These are phyloP conservation scores for Hymenotorrendiella dingleyae DNA, from an alignment of 2,329 filamentous ascomycete species.

Conservation along the genomic window DNA sequence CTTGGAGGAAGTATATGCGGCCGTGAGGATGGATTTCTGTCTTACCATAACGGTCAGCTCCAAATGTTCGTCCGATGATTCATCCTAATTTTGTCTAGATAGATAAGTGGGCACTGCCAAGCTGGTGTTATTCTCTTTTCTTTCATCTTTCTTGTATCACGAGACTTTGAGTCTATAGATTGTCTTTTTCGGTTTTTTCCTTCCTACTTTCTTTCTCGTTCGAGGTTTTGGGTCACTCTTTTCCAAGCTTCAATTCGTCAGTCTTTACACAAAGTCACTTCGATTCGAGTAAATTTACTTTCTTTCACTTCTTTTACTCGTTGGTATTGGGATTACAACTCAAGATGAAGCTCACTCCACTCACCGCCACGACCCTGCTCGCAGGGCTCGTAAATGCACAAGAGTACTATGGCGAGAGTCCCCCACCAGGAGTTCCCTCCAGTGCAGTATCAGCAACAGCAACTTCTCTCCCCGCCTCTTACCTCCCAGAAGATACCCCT, in stretches of 20 bases:
- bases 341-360: slow-evolving; percentile 1
- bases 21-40: no score
- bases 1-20: no score
- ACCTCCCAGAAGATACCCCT: background rate
- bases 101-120: no score
- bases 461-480: background rate
- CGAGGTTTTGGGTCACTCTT: background rate
- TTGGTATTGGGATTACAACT: no score
- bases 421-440: background rate
- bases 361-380: background rate
- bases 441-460: background rate
- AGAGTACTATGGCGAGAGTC: background rate
- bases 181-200: no score
- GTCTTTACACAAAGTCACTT: background rate
- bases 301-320: background rate
- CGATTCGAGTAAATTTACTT: background rate
- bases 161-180: background rate
- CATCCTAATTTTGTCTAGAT: no score
- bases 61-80: no score
- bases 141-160: background rate
- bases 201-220: no score
- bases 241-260: background rate
- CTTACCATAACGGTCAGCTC: no score
- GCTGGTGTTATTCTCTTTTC: no score
- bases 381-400: background rate